Conservation (phyloP, 176 grass and related monocot genomes). For the Metroxylon sagu region DNA sequence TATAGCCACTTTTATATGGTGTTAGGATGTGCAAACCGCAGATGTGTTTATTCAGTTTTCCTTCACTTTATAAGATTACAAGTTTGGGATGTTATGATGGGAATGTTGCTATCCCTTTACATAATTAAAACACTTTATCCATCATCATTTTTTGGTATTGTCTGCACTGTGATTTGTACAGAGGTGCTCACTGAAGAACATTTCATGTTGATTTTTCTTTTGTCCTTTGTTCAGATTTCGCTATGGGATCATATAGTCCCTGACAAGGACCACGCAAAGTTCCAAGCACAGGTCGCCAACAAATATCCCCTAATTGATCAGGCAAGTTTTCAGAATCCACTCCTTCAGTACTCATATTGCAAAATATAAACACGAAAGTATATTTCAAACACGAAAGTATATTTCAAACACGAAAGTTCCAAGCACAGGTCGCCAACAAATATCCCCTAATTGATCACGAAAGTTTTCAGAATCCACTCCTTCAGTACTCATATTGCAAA, state of each 20-base stretch:
- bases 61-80: no score
- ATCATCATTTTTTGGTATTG: not conserved
- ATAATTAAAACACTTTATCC: no score
- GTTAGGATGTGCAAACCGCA: no score
- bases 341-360: no score
- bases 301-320: constrained; percentile 31
- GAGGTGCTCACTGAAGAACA: not conserved
- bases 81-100: no score
- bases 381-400: not conserved
- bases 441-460: constrained; percentile 30
- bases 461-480: not conserved
- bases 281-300: constrained; percentile 15
- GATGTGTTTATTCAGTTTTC: no score
- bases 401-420: no score
- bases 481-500: no score
- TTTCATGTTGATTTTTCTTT: not conserved
- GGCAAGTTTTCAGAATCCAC: not conserved
- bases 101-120: no score
- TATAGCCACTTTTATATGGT: no score
- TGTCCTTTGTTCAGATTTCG: not conserved
- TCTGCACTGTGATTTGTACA: constrained; percentile 4
- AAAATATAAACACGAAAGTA: no score
- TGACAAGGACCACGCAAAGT: constrained; percentile 19
- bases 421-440: constrained; percentile 18
- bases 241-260: constrained; percentile 26